Evolutionary conservation across 2,329 filamentous ascomycete species (phyloP).

Genomic region (Fusarium albosuccineum): DNA sequence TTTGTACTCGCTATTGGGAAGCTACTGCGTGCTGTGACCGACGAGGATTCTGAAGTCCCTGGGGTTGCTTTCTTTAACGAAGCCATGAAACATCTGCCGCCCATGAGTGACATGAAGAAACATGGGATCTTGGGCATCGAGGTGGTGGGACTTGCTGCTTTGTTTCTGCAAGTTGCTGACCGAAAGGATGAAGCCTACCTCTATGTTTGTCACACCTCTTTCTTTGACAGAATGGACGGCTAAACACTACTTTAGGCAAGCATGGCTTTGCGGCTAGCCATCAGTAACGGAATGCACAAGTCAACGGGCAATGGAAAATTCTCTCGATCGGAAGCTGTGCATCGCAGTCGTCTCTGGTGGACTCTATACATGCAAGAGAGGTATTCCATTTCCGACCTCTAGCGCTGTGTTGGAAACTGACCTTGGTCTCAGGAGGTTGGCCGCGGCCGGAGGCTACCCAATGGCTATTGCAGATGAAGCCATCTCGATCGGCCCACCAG

Average conservation of each 20-base stretch:
- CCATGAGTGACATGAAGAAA: constrained; percentile 21
- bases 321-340: constrained; percentile 28
- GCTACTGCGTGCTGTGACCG: constrained; percentile 22
- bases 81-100: constrained; percentile 25
- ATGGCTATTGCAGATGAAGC: constrained; percentile 25
- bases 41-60: constrained; percentile 20
- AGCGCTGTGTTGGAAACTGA: not conserved
- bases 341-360: constrained; percentile 31
- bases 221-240: not conserved
- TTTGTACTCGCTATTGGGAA: constrained; percentile 26
- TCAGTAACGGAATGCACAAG: constrained; percentile 17
- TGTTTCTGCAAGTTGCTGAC: constrained; percentile 32
- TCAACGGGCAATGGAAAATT: not conserved
- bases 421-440: constrained; percentile 20
- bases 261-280: constrained; percentile 24
- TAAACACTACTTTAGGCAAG: constrained; percentile 12
- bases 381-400: not conserved
- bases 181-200: constrained; percentile 34
- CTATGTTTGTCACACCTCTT: constrained; percentile 17
- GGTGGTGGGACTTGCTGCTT: constrained; percentile 24
- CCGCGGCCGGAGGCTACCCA: constrained; percentile 28
- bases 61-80: constrained; percentile 33
- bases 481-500: constrained; percentile 23
- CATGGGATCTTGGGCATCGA: constrained; percentile 26
- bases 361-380: constrained; percentile 34